These are phyloP conservation scores for Aspergillus pseudoviridinutans DNA, from an alignment of 2,329 filamentous ascomycete genomes.

Conservation along the genomic window DNA sequence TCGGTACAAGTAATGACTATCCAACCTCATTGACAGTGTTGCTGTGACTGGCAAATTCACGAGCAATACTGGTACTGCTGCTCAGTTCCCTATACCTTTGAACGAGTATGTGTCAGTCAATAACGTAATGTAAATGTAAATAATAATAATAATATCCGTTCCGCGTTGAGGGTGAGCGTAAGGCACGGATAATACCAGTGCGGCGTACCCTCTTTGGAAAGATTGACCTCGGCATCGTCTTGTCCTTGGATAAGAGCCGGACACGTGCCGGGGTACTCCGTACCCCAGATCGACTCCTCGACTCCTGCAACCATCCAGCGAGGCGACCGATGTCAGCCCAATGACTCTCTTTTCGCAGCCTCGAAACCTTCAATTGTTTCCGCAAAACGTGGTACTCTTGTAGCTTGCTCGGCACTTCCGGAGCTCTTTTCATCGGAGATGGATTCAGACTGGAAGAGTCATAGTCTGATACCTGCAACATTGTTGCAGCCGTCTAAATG, in stretches of 20 bases:
- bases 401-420: not conserved
- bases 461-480: slow-evolving; percentile 25
- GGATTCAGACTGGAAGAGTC: slow-evolving; percentile 28
- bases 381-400: not conserved
- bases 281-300: slow-evolving; percentile 4
- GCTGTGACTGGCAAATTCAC: not conserved
- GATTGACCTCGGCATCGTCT: slow-evolving; percentile 21
- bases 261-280: slow-evolving; percentile 19
- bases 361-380: slow-evolving; percentile 1
- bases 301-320: not conserved
- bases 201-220: not conserved
- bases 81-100: not conserved
- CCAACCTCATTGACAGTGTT: not conserved
- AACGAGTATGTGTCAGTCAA: not conserved
- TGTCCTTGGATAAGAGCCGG: slow-evolving; percentile 23
- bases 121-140: not conserved
- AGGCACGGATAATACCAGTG: no score
- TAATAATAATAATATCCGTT: no score
- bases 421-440: slow-evolving; percentile 20
- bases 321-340: not conserved
- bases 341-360: not conserved
- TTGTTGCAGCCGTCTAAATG: slow-evolving; percentile 38
- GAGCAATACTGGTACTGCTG: not conserved
- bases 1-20: no score
- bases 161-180: no score